Conservation (phyloP, 164 flowering plant genomes). For the Amborella trichopoda region DNA sequence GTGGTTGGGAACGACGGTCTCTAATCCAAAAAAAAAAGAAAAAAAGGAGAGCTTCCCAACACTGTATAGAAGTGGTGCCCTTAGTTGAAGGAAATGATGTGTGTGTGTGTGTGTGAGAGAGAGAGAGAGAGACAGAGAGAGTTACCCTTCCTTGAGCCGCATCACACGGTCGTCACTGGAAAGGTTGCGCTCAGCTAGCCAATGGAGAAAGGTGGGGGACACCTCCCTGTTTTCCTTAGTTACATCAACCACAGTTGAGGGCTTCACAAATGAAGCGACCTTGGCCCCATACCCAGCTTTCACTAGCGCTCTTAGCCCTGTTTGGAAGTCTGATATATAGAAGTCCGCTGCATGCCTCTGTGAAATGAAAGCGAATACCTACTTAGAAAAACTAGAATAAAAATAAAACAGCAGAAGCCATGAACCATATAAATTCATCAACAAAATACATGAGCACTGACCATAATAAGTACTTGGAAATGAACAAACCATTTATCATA, state of each 20-base stretch:
- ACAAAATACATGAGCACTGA: neutral
- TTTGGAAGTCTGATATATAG: slow-evolving; percentile 88
- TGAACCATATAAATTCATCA: neutral
- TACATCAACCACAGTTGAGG: slow-evolving; percentile 60
- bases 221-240: slow-evolving; percentile 48
- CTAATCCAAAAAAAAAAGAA: too few relatives aligned
- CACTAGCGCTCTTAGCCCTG: slow-evolving; percentile 86
- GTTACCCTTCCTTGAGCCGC: slow-evolving; percentile 94
- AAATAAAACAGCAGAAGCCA: neutral
- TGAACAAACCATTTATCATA: too few relatives aligned
- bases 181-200: slow-evolving; percentile 81
- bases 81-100: too few relatives aligned
- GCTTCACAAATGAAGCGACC: slow-evolving; percentile 80
- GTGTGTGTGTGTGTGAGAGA: neutral
- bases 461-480: too few relatives aligned
- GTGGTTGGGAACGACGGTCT: too few relatives aligned
- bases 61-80: too few relatives aligned
- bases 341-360: slow-evolving; percentile 92
- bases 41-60: too few relatives aligned
- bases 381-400: neutral
- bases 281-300: slow-evolving; percentile 96
- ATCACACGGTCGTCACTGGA: slow-evolving; percentile 82
- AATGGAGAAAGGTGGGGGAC: slow-evolving; percentile 62
- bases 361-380: slow-evolving; percentile 4
- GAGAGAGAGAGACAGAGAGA: neutral